Conservation (phyloP, 768 basidiomycete species). For the Leccinum obscurum region DNA sequence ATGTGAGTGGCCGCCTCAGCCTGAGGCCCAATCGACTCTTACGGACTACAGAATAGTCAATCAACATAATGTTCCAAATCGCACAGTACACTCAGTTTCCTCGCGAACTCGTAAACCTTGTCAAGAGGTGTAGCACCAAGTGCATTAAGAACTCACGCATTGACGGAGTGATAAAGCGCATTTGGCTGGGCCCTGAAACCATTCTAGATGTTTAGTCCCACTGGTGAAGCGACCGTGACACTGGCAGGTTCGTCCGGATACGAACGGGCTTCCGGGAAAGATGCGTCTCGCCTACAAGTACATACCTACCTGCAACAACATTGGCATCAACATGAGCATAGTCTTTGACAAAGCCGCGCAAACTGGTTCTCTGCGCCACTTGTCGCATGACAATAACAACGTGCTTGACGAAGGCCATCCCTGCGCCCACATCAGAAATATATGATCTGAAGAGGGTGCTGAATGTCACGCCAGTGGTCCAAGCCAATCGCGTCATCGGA, state of each 20-base stretch:
- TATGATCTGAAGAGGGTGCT: background rate
- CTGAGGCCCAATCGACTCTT: too few relatives aligned
- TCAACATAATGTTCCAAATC: too few relatives aligned
- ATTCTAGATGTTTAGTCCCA: background rate
- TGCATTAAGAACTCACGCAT: too few relatives aligned
- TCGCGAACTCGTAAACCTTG: too few relatives aligned
- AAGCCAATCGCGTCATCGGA: constrained; percentile 41
- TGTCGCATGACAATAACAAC: constrained; percentile 37
- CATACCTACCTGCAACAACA: constrained; percentile 28
- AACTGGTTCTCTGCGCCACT: constrained; percentile 31
- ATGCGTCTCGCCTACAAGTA: constrained; percentile 41
- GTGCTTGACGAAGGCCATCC: constrained; percentile 36
- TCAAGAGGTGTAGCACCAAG: too few relatives aligned
- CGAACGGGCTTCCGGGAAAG: constrained; percentile 29
- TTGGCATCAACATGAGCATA: constrained; percentile 34
- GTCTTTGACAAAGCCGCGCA: constrained; percentile 41
- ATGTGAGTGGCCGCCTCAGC: too few relatives aligned
- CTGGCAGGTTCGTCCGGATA: background rate
- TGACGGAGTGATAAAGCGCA: too few relatives aligned
- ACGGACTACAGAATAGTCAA: too few relatives aligned
- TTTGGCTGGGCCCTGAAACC: too few relatives aligned
- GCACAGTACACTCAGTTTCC: too few relatives aligned
- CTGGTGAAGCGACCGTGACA: background rate
- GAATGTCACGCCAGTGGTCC: constrained; percentile 38
- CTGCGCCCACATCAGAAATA: constrained; percentile 29